Conservation (phyloP, 371 early-diverging fungal species). For the Mucor circinelloides region DNA sequence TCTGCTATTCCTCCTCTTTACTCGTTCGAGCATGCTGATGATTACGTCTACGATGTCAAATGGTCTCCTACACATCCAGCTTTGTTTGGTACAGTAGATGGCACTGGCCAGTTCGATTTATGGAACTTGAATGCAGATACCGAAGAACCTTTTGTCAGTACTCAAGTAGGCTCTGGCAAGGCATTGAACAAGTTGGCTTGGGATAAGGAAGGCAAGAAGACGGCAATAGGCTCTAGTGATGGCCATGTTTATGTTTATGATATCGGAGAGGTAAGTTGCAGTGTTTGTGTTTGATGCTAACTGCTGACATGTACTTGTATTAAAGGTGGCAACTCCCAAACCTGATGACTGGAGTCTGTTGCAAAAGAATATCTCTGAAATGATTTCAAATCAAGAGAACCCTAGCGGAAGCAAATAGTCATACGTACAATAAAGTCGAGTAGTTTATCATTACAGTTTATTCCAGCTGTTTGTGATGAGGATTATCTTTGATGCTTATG, state of each 20-base stretch:
- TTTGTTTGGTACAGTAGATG: conserved; percentile 91
- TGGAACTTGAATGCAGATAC: conserved; percentile 91
- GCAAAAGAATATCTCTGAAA: conserved; percentile 68
- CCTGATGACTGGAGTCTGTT: conserved; percentile 73
- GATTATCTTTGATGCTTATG: no score
- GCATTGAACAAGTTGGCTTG: conserved; percentile 94
- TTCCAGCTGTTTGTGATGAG: no score
- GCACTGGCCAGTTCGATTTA: conserved; percentile 84
- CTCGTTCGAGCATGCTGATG: conserved; percentile 91
- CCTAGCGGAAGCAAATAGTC: conserved; percentile 17
- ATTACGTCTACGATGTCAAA: conserved; percentile 94
- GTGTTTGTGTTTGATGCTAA: neutral
- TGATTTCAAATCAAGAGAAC: conserved; percentile 62
- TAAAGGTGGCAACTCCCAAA: conserved; percentile 60
- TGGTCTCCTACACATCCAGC: conserved; percentile 97
- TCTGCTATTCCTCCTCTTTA: conserved; percentile 72
- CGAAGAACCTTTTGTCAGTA: conserved; percentile 78
- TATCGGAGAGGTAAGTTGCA: conserved; percentile 75
- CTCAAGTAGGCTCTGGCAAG: conserved; percentile 66
- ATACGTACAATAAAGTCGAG: no score
- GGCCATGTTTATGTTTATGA: conserved; percentile 90
- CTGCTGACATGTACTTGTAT: neutral
- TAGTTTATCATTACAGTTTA: no score
- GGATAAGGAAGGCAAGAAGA: conserved; percentile 86
- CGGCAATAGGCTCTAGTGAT: conserved; percentile 86